Base-by-base conservation (phyloP, 129 eudicot species). In the Dittrichia graveolens region DNA sequence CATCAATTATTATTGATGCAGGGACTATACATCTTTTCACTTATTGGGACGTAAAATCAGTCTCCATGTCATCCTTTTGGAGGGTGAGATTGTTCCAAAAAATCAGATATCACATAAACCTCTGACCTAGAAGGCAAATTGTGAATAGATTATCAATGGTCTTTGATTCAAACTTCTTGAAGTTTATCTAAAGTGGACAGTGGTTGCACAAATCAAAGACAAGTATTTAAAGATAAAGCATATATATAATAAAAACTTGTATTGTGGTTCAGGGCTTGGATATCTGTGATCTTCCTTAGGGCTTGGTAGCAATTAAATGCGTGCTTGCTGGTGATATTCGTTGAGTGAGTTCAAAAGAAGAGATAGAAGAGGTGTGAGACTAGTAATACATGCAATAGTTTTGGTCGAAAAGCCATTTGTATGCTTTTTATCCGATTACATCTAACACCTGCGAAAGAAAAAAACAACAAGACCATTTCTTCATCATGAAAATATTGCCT, bases 161-260 rank as follows among this genome's bases (percentile, higher is more conserved):
- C 3, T 10, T 54, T 34, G 66, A 56, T 66, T 59, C 39, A 52
- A 65, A 54, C 3, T 64, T 75, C 58, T 65, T 42, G 3, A 16
- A 43, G 3, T 54, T 64, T 45, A 41, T 40, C 14, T 24, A 24
- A 24, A 40, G 4, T 14, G 41, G 52, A 16, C n/a, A 38, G 56
- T 5, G 37, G 72, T 50, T 74, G 71, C 46, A 75, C 56, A 53
- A 75, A 53, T 52, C 73, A 14, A 41, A 41, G 24, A 24, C 46
- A 65, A 18, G 38, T 16, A 75, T n/a, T 11, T 24, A 18, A 40
- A 19, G 55, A 24, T 14, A 73, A 73, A 46, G 46, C 39, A 61
- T 61, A 39, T 47, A 39, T 31, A 59, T 34, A 59, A 46, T 15
- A 37, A 49, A 16, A 52, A 18, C 12, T 8, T 69, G 0, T 52